Evolutionary conservation across 2,329 filamentous ascomycete genomes (phyloP).

Genomic region (Claviceps humidiphila): DNA sequence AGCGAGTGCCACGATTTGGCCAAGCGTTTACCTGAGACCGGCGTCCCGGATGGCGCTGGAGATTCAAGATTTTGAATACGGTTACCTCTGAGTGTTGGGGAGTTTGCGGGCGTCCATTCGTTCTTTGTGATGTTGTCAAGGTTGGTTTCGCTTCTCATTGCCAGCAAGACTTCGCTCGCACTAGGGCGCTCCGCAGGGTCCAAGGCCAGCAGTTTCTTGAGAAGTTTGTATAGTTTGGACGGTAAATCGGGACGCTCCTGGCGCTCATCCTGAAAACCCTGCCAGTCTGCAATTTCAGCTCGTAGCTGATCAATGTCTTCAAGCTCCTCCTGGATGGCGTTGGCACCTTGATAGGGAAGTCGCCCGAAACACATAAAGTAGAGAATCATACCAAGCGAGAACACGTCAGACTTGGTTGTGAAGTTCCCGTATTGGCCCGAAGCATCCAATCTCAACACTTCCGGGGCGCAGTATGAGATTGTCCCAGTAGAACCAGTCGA

Average conservation of each 20-base stretch:
- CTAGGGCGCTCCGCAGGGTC: constrained; percentile 66
- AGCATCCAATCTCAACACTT: constrained; percentile 62
- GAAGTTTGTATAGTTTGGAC: constrained; percentile 68
- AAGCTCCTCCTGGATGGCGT: constrained; percentile 76
- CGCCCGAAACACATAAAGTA: constrained; percentile 95
- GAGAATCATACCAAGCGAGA: constrained; percentile 94
- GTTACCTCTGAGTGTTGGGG: constrained; percentile 27
- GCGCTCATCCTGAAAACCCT: constrained; percentile 69
- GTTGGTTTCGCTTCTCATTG: constrained; percentile 55
- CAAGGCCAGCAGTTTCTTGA: constrained; percentile 69
- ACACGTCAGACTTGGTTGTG: constrained; percentile 95
- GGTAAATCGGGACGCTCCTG: constrained; percentile 71
- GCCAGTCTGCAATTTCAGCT: constrained; percentile 76
- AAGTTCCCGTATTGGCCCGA: constrained; percentile 78
- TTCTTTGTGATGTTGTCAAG: constrained; percentile 28
- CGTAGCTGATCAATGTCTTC: constrained; percentile 80
- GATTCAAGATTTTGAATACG: constrained; percentile 45
- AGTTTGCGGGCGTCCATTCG: constrained; percentile 20
- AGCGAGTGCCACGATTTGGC: not conserved
- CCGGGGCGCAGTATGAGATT: constrained; percentile 93
- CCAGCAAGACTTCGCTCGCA: constrained; percentile 71
- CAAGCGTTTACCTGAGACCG: constrained; percentile 26
- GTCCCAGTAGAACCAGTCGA: constrained; percentile 92
- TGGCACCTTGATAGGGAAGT: constrained; percentile 73
- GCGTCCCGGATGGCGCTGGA: constrained; percentile 34